Conservation (phyloP, 2,329 filamentous ascomycete species). For the Ceratocystiopsis minuta region DNA sequence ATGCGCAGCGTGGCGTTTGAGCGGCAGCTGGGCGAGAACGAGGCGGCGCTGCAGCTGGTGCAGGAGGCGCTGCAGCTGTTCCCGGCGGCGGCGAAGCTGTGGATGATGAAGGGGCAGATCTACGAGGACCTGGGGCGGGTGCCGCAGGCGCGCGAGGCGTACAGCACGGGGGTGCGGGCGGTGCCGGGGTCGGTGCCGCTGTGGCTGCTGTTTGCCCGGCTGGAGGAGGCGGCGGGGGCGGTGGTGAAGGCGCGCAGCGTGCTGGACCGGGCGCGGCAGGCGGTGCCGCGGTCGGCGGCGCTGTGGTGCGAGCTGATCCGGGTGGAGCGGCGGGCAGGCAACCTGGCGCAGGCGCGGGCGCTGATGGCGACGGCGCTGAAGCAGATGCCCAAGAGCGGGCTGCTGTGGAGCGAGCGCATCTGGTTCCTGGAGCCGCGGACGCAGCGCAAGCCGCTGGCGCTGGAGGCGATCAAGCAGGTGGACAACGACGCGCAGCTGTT, state of each 20-base stretch:
- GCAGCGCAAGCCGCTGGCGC: constrained; percentile 73
- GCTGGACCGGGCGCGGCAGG: constrained; percentile 75
- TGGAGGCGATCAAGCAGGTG: constrained; percentile 94
- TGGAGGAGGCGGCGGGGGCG: constrained; percentile 72
- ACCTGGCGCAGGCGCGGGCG: constrained; percentile 66
- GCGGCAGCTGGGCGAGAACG: constrained; percentile 59
- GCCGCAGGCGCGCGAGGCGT: constrained; percentile 77
- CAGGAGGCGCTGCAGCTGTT: constrained; percentile 77
- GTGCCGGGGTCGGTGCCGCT: constrained; percentile 70
- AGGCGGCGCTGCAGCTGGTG: constrained; percentile 70
- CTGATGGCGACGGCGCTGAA: constrained; percentile 89
- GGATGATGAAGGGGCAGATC: constrained; percentile 98
- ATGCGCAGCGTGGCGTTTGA: constrained; percentile 93
- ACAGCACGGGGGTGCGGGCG: constrained; percentile 70
- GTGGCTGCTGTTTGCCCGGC: constrained; percentile 73
- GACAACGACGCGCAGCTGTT: constrained; percentile 83
- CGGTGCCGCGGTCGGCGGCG: constrained; percentile 66
- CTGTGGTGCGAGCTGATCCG: constrained; percentile 91
- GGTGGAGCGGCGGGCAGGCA: constrained; percentile 74
- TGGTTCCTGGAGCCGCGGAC: constrained; percentile 85
- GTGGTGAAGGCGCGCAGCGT: constrained; percentile 86
- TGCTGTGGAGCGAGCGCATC: constrained; percentile 88
- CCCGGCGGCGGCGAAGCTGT: constrained; percentile 71
- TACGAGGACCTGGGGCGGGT: constrained; percentile 70
- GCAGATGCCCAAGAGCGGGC: constrained; percentile 71